Evolutionary conservation across 1,284 basidiomycete species (phyloP).

Genomic region (Xanthoconium separans): DNA sequence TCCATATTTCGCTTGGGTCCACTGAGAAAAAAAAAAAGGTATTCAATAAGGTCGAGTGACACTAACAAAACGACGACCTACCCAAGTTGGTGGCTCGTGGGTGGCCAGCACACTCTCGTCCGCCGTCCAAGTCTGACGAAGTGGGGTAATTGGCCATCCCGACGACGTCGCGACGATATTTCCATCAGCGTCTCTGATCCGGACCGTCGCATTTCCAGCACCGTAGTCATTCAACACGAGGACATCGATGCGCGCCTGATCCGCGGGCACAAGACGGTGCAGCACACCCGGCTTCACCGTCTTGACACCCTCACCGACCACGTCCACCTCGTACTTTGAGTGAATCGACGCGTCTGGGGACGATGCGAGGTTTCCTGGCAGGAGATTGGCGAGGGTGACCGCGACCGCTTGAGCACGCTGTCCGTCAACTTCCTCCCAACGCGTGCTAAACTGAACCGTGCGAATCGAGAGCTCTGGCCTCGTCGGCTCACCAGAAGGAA

Average conservation of each 20-base stretch:
- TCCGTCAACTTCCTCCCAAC: constrained; percentile 41
- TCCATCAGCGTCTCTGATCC: constrained; percentile 35
- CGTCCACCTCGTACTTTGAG: constrained; percentile 35
- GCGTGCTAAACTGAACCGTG: constrained; percentile 40
- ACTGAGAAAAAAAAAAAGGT: constrained; percentile 30
- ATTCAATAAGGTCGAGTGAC: constrained; percentile 3
- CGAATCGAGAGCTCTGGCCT: constrained; percentile 38
- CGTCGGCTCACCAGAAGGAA: constrained; percentile 7
- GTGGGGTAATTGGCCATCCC: constrained; percentile 38
- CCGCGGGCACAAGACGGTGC: constrained; percentile 43
- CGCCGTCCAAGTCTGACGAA: constrained; percentile 41
- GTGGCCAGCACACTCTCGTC: constrained; percentile 38
- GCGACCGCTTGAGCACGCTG: constrained; percentile 43
- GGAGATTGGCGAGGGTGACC: constrained; percentile 47
- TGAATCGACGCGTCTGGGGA: constrained; percentile 32
- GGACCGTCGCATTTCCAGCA: constrained; percentile 33
- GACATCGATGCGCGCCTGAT: constrained; percentile 46
- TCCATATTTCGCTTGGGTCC: constrained; percentile 52
- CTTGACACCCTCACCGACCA: constrained; percentile 37
- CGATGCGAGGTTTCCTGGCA: constrained; percentile 32
- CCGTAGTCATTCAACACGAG: constrained; percentile 35
- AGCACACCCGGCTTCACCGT: constrained; percentile 39
- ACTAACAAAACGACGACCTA: constrained; percentile 20
- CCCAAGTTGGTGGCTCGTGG: constrained; percentile 55
- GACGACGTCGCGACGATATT: constrained; percentile 32